Base-by-base conservation (phyloP, 192 early-diverging fungal species). In the Hyaloraphidium curvatum region DNA sequence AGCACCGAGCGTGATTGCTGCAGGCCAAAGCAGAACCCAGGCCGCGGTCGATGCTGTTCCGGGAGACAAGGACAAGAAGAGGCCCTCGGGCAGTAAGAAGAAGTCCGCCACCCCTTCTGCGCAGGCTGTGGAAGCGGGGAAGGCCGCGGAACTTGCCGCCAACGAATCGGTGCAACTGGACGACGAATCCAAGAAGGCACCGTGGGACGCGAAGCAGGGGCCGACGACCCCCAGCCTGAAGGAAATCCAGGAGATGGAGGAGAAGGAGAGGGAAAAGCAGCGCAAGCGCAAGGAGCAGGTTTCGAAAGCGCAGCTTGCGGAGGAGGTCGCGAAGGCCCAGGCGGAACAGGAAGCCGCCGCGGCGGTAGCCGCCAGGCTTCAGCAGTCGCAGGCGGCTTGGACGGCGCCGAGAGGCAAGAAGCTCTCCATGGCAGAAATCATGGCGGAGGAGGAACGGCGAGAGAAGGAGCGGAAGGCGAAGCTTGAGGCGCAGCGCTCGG, bases 191-290 rank as follows among this genome's bases (percentile, higher is more conserved):
- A 56, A 48, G 11, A 48, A 48, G 43, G 25, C 7, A 48, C 14
- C 43, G 5, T 48, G 43, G 43, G 25, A 48, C n/a, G n/a, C n/a
- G n/a, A 48, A 48, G 43, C 19, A 25, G 43, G 9, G 43, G 43
- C 25, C 14, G 5, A 5, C 43, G 25, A 7, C 43, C 7, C 7
- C 25, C 9, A 71, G 74, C 16, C 52, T 79, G 23, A 69, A 72
- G 23, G 77, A 79, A 61, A 76, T 79, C 52, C 77, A 79, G 57
- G 77, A 77, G 50, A 59, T 72, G 60, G 77, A 79, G 56, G 73
- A 71, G 40, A 68, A 67, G 30, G 65, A 68, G 54, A 55, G 43
- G 11, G 43, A 48, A 48, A 5, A 19, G 23, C 17, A 48, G 43
- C 11, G 43, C 17, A 48, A 48, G 43, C 5, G 43, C 5, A 9